A percentile compares a stretch with the other conserved stretches of the same genome.
Conservation (phyloP, 2,329 filamentous ascomycete genomes). For the Scedosporium aurantiacum region DNA sequence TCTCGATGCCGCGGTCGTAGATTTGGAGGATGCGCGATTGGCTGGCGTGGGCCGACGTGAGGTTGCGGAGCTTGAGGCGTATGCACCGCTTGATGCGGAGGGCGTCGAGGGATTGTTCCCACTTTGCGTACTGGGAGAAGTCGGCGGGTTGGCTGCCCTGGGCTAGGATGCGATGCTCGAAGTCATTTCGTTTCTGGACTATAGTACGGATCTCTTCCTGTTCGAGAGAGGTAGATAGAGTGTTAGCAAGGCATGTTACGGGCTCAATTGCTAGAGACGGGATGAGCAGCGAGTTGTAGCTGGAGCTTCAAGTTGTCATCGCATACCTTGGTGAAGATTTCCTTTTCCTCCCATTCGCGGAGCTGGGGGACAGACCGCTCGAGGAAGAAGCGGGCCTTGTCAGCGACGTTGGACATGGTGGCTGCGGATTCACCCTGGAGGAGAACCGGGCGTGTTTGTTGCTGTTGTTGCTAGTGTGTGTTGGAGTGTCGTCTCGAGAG, state of each 20-base stretch:
- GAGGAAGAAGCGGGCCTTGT: conserved; percentile 91
- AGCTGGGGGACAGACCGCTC: conserved; percentile 88
- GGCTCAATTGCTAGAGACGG: conserved; percentile 1
- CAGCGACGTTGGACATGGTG: conserved; percentile 69
- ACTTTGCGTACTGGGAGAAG: conserved; percentile 72
- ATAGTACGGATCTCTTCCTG: conserved; percentile 85
- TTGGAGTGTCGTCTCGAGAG: conserved; percentile 2
- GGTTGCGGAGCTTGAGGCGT: conserved; percentile 62
- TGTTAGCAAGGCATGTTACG: background rate
- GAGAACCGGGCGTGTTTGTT: background rate
- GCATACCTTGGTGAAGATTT: conserved; percentile 70
- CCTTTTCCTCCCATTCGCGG: conserved; percentile 82
- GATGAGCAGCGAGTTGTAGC: conserved; percentile 3
- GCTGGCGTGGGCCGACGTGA: conserved; percentile 55
- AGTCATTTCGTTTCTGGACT: conserved; percentile 80
- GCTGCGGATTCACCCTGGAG: background rate
- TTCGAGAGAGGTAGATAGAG: background rate
- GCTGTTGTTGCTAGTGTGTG: background rate
- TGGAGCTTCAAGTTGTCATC: conserved; percentile 6
- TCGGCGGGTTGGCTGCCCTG: conserved; percentile 66
- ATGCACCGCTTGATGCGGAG: conserved; percentile 75
- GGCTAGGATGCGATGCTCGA: conserved; percentile 82
- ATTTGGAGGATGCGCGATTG: conserved; percentile 81
- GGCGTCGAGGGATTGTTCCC: conserved; percentile 59
- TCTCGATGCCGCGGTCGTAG: conserved; percentile 73